Conservation (phyloP, 257 asterid genomes). For the Cinchona pubescens region DNA sequence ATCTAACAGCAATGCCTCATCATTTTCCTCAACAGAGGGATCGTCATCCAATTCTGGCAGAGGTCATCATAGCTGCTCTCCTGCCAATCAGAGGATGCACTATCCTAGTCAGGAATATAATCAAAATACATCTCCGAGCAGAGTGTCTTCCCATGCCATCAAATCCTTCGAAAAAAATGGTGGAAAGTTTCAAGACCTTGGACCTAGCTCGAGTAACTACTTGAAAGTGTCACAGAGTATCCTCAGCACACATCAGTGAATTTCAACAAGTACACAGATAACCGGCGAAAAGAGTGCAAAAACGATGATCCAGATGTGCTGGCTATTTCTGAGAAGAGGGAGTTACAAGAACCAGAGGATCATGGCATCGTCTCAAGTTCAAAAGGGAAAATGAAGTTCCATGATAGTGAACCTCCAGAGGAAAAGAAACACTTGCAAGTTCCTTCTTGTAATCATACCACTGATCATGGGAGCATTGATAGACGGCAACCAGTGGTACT, state of each 20-base stretch:
- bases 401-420: slow-evolving; percentile 20
- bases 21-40: slow-evolving; percentile 36
- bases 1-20: slow-evolving; percentile 39
- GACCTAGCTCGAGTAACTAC: slow-evolving; percentile 26
- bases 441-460: slow-evolving; percentile 5
- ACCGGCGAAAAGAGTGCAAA: slow-evolving; percentile 19
- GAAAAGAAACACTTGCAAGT: slow-evolving; percentile 17
- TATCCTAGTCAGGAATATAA: slow-evolving; percentile 21
- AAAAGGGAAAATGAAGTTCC: slow-evolving; percentile 33
- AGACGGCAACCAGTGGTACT: slow-evolving; percentile 17
- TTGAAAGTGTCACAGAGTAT: slow-evolving; percentile 24
- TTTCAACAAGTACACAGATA: slow-evolving; percentile 27
- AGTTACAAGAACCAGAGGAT: slow-evolving; percentile 5
- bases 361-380: slow-evolving; percentile 14
- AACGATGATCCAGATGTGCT: slow-evolving; percentile 15
- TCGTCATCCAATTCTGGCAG: slow-evolving; percentile 41
- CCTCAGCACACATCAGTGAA: slow-evolving; percentile 25
- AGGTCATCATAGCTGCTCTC: slow-evolving; percentile 22
- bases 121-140: slow-evolving; percentile 27
- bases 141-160: slow-evolving; percentile 20
- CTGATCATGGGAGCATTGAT: slow-evolving; percentile 25
- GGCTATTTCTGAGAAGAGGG: slow-evolving; percentile 18
- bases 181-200: slow-evolving; percentile 22
- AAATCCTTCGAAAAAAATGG: slow-evolving; percentile 27
- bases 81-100: slow-evolving; percentile 16